Base-by-base conservation (phyloP, 1,284 basidiomycete species). In the Laetiporus sulphureus region DNA sequence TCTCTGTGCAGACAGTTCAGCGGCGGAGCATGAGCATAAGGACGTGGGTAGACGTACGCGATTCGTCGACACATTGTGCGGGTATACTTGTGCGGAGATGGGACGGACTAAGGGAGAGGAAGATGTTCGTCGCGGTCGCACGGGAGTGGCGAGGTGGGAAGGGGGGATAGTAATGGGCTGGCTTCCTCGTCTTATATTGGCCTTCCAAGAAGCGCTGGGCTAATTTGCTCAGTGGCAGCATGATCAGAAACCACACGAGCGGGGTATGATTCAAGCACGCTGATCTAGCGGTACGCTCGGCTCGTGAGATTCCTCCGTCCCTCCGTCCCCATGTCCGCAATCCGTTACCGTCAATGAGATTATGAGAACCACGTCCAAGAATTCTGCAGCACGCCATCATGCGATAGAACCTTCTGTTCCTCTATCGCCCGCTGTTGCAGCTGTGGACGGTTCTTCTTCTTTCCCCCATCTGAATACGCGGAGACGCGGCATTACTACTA, bases 1-100 rank as follows among this genome's bases (percentile, higher is more conserved):
- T 83, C 73, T 50, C 83, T 84, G 60, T 42, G 43, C 47, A 41
- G 38, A 29, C 35, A 35, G 51, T 32, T 46, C 33, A 46, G 44
- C 13, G 32, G 20, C 34, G 34, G 42, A 36, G 37, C 6, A 21
- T 30, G 29, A n/a, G 37, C 35, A 12, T 22, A 21, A 24, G 43
- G 31, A 39, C 36, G 12, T 34, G 37, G 20, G 23, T 23, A 16
- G 23, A 64, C 62, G 37, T 56, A 66, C 64, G 64, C 62, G 32
- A 66, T 64, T 47, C 62, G 54, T 42, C 58, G 59, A 49, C 64
- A 66, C 64, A 66, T 66, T 42, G 27, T 38, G 32, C 16, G 7
- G 16, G 36, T 5, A 25, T 27, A n/a, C n/a, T n/a, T n/a, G n/a
- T n/a, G n/a, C 13, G 7, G 25, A 27, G 25, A 27, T 27, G 7